Evolutionary conservation across 148 eudicot genomes (phyloP).

Genomic region (Rhododendron molle): DNA sequence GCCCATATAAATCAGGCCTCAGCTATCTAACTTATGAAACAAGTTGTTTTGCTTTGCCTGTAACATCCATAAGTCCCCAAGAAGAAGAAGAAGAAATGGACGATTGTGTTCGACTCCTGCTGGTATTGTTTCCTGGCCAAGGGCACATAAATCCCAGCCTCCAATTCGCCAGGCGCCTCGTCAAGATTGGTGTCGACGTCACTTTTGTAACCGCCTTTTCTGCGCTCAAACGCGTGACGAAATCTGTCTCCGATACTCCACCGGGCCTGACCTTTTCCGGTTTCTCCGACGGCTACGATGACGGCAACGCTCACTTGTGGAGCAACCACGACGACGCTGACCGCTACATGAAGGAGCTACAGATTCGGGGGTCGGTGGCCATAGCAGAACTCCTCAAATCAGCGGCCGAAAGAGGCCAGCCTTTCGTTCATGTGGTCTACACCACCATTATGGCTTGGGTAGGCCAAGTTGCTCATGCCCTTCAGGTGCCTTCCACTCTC

Average conservation of each 20-base stretch:
- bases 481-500: slow-evolving; percentile 30
- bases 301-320: not conserved
- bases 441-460: slow-evolving; percentile 37
- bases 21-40: not conserved
- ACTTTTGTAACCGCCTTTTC: slow-evolving; percentile 37
- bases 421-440: slow-evolving; percentile 34
- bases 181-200: slow-evolving; percentile 23
- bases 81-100: not conserved
- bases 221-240: slow-evolving; percentile 1
- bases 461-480: slow-evolving; percentile 35
- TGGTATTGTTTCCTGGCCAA: slow-evolving; percentile 33
- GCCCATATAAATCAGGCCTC: not conserved
- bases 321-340: not conserved
- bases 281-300: slow-evolving; percentile 40
- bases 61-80: not conserved
- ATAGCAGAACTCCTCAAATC: slow-evolving; percentile 14
- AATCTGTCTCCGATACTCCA: not conserved
- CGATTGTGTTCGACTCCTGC: slow-evolving; percentile 22
- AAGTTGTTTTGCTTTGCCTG: not conserved
- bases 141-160: slow-evolving; percentile 56
- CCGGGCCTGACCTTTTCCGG: not conserved
- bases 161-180: slow-evolving; percentile 46
- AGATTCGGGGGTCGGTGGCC: slow-evolving; percentile 16
- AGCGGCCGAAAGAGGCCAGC: slow-evolving; percentile 19
- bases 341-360: slow-evolving; percentile 10